Percentiles rank a stretch among this genome's conserved stretches.
These are phyloP conservation scores for Thielaviopsis punctulata DNA, from an alignment of 2,329 filamentous ascomycete species.

Conservation along the genomic window DNA sequence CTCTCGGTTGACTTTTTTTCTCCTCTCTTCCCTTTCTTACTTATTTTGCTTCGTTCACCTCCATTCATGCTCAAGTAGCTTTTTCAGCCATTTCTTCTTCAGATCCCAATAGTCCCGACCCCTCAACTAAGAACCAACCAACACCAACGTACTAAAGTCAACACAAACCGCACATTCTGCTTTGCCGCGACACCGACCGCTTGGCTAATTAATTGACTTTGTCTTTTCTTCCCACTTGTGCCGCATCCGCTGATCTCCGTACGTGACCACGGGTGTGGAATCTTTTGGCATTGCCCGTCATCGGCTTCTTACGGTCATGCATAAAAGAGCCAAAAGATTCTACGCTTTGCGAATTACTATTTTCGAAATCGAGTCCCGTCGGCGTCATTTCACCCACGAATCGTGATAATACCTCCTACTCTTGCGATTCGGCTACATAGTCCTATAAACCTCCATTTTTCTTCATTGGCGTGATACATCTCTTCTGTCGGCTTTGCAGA, in stretches of 20 bases:
- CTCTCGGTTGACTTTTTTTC: neutral
- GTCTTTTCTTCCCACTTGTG: neutral
- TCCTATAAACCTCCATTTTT: neutral
- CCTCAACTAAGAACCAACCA: too few relatives aligned
- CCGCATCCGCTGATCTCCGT: neutral
- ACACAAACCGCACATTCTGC: too few relatives aligned
- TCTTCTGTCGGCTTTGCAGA: neutral
- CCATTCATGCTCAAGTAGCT: neutral
- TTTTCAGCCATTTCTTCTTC: neutral
- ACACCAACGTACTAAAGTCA: too few relatives aligned
- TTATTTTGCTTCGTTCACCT: neutral
- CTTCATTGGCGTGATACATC: neutral
- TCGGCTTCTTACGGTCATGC: constrained; percentile 1
- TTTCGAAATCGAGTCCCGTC: neutral
- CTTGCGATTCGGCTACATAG: neutral
- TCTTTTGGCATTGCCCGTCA: neutral
- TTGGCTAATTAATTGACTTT: too few relatives aligned
- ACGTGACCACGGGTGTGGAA: neutral
- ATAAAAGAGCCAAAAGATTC: constrained; percentile 1
- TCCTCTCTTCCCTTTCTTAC: neutral
- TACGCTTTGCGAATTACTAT: constrained; percentile 1
- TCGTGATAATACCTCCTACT: neutral
- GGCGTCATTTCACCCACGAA: neutral
- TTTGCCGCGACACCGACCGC: too few relatives aligned
- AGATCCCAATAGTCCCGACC: too few relatives aligned